Evolutionary conservation across 2,329 filamentous ascomycete genomes (phyloP), one percentile per base, ranked within the genome.

Genomic region (Botrytis byssoidea): DNA sequence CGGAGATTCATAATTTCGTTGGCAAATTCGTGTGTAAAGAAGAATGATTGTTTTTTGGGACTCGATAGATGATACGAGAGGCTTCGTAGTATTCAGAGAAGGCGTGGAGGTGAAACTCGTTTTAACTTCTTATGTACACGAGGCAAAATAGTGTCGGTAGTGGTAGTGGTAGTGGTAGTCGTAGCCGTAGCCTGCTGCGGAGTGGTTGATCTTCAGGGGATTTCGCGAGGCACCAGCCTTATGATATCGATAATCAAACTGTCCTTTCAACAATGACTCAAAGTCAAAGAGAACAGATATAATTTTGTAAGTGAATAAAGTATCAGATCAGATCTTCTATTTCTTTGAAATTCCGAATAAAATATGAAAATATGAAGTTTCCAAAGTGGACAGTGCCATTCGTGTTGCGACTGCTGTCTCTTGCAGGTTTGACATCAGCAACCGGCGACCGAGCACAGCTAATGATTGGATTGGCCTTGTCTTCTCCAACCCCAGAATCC

Each of bases 1-100:
- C 84, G 80, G 75, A 79, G 78, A 70, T 80, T 78, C 79, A 81
- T 81, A 51, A 51, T 72, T 46, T 76, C 35, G 64, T 70, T 74
- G 37, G 20, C 25, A 67, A 44, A 48, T 66, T 65, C 69, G n/a
- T 48, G 37, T 59, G 9, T 14, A 29, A n/a, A 8, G 20, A n/a
- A n/a, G 3, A 4, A 3, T 16, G 25, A 9, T 25, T 32, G 22
- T 48, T 40, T 55, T 9, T 46, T 18, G 10, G 22, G 25, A 44
- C 48, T 57, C 18, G 48, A 69, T 8, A 9, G 48, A 68, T 12
- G 7, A 37, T 40, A 55, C 7, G 18, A 37, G 20, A 32, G 18
- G 22, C 51, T 55, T 57, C 32, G 37, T 20, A 37, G 29, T 8
- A 48, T 64, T 48, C 22, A 51, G 22, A 48, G 69, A 64, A 32